Evolutionary conservation across 2,329 filamentous ascomycete species (phyloP).

Genomic region (Verticillium zaregamsianum): DNA sequence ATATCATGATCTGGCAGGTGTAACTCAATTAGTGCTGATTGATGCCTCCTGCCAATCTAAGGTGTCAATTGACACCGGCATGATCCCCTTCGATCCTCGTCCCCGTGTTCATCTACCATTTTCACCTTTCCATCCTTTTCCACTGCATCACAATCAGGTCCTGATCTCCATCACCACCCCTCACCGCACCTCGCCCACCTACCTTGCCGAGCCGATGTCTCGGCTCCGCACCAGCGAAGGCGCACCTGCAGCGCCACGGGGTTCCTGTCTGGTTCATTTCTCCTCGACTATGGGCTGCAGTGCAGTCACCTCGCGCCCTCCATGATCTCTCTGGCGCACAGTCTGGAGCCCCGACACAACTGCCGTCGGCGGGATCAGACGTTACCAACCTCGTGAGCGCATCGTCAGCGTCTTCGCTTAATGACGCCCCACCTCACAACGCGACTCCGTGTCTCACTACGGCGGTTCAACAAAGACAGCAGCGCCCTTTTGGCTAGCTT

Average conservation of each 20-base stretch:
- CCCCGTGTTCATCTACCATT: neutral
- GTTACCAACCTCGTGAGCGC: neutral
- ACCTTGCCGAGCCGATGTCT: neutral
- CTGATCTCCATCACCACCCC: neutral
- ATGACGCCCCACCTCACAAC: neutral
- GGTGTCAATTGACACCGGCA: neutral
- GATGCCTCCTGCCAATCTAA: neutral
- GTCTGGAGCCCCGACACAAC: neutral
- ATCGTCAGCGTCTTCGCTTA: neutral
- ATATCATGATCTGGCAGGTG: neutral
- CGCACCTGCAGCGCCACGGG: neutral
- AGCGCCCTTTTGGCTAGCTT: neutral
- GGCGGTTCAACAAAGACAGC: neutral
- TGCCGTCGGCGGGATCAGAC: neutral
- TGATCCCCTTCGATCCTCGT: neutral
- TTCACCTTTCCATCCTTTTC: neutral
- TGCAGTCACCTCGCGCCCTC: neutral
- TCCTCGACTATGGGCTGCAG: neutral
- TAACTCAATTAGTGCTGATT: neutral
- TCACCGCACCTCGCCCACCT: neutral
- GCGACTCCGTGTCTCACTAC: neutral
- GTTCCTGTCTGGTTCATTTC: neutral
- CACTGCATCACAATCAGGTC: neutral
- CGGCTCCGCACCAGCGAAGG: neutral
- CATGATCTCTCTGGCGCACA: neutral